Conservation (phyloP, 23 red algal genomes). For the Gracilaria vermiculophylla region DNA sequence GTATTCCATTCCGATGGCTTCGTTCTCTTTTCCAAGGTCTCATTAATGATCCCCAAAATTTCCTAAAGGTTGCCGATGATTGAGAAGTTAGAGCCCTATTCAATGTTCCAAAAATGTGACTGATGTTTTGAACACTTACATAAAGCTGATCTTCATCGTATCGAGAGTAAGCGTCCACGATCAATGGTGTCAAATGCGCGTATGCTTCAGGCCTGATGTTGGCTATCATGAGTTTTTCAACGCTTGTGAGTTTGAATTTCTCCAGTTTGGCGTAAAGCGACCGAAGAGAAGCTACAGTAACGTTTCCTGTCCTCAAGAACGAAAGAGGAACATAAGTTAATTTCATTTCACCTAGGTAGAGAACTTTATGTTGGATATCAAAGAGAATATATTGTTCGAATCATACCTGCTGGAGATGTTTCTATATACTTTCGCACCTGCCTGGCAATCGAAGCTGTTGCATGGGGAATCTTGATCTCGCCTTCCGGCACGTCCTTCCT, state of each 20-base stretch:
- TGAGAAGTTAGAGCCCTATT: background rate
- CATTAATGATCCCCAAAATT: conserved; percentile 22
- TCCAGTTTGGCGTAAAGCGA: conserved; percentile 21
- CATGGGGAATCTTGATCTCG: conserved; percentile 6
- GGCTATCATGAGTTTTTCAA: conserved; percentile 52
- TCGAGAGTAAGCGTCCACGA: conserved; percentile 31
- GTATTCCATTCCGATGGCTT: background rate
- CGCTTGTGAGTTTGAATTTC: conserved; percentile 14
- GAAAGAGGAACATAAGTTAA: background rate
- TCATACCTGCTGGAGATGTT: conserved; percentile 40
- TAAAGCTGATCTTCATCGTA: conserved; percentile 59
- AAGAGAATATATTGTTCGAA: background rate
- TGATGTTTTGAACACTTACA: conserved; percentile 1
- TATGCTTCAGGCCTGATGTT: conserved; percentile 54
- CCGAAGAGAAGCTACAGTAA: conserved; percentile 1
- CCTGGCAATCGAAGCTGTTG: conserved; percentile 14
- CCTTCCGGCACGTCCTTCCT: background rate
- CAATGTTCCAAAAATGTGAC: background rate
- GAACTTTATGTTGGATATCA: background rate
- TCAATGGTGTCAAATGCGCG: conserved; percentile 42
- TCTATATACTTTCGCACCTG: conserved; percentile 46
- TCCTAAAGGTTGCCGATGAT: background rate
- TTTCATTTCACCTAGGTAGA: background rate
- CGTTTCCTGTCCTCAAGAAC: background rate
- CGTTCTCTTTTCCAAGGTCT: background rate